Conservation (phyloP, 192 early-diverging fungal genomes). For the Phycomyces blakesleeanus region DNA sequence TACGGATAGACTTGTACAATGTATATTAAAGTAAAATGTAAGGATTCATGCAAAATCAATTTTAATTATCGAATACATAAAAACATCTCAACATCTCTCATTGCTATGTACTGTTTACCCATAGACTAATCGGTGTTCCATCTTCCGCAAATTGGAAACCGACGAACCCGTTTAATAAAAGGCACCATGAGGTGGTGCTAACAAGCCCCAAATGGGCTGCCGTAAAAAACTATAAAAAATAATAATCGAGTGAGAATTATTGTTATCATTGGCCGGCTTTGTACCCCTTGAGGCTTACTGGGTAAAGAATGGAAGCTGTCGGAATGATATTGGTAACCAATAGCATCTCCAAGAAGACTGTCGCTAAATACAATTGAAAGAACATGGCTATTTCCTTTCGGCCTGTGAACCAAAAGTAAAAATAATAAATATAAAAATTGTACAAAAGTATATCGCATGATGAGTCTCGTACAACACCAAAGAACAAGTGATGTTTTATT, state of each 20-base stretch:
- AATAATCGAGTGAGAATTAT: no score
- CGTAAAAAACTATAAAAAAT: slow-evolving; percentile 69
- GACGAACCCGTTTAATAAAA: slow-evolving; percentile 91
- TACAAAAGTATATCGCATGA: neutral
- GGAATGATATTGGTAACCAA: slow-evolving; percentile 91
- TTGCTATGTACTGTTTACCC: no score
- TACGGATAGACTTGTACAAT: slow-evolving; percentile 63
- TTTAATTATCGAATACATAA: no score
- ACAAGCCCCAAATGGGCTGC: slow-evolving; percentile 74
- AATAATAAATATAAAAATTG: neutral
- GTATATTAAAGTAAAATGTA: slow-evolving; percentile 9
- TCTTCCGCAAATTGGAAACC: slow-evolving; percentile 96
- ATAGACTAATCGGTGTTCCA: slow-evolving; percentile 89
- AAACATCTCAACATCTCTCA: no score
- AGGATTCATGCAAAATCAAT: neutral
- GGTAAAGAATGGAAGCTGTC: slow-evolving; percentile 66
- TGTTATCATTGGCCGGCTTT: no score
- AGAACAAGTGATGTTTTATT: neutral
- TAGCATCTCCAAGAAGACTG: slow-evolving; percentile 82
- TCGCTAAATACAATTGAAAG: slow-evolving; percentile 90
- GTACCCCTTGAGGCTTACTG: no score
- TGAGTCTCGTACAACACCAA: no score
- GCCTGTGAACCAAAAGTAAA: slow-evolving; percentile 44
- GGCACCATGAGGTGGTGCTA: slow-evolving; percentile 83
- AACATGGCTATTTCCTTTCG: slow-evolving; percentile 97